A percentile compares a stretch with the other conserved stretches of the same genome.
Conservation (phyloP, 768 basidiomycete genomes). For the Psilocybe cyanescens region DNA sequence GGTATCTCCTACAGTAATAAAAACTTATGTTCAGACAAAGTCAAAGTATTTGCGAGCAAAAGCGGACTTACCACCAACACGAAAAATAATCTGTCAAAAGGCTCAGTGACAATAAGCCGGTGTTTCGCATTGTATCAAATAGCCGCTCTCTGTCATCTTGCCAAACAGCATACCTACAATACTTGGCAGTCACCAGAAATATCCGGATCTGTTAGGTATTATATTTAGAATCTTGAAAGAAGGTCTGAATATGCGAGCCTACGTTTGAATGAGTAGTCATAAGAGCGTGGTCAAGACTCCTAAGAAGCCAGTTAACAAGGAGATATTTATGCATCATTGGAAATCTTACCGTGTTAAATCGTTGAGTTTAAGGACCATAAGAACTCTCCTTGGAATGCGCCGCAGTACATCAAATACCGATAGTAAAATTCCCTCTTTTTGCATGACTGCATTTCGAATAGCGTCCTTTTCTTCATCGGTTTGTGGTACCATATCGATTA, state of each 20-base stretch:
- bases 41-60: not conserved
- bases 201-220: constrained; percentile 65
- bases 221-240: not conserved
- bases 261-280: constrained; percentile 87
- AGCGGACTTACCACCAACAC: constrained; percentile 68
- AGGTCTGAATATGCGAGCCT: constrained; percentile 16
- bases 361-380: constrained; percentile 87
- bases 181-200: constrained; percentile 90
- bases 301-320: constrained; percentile 26
- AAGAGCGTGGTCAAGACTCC: constrained; percentile 82
- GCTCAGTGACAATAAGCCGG: constrained; percentile 53
- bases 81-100: constrained; percentile 53
- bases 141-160: constrained; percentile 60
- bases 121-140: constrained; percentile 47
- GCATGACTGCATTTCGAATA: constrained; percentile 81
- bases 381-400: constrained; percentile 79
- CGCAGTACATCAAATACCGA: constrained; percentile 90
- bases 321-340: not conserved
- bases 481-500: constrained; percentile 77
- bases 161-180: constrained; percentile 84
- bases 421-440: constrained; percentile 79
- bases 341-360: constrained; percentile 74
- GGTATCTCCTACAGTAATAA: constrained; percentile 53
- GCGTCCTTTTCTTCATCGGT: constrained; percentile 79
- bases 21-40: not conserved